Base-by-base conservation (phyloP, 306 rosid species). In the Begonia peltatifolia region DNA sequence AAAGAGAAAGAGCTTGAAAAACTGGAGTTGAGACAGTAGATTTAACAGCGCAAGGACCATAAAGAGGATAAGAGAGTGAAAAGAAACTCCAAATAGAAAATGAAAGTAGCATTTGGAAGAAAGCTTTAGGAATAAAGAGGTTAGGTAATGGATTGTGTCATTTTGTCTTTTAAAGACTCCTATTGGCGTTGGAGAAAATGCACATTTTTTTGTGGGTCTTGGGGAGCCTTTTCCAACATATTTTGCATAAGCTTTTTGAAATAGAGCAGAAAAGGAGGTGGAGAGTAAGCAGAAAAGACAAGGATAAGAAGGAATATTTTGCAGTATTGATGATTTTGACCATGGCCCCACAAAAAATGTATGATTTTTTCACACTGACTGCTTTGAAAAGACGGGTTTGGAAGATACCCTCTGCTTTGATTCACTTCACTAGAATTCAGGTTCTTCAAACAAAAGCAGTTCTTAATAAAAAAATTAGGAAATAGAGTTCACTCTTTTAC, bases 71-170 rank as follows among this genome's bases (percentile, higher is more conserved):
- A 81, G 71, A 55, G 66, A 60, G 77, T 66, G 60, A 63, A 71
- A 50, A 65, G 41, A 62, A 50, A 65, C 70, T 72, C 90, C 95
- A 90, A 76, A 76, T 20, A 47, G 63, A 14, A 58, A 65, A 56
- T 76, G 90, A 71, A 67, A 61, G 75, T 78, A 76, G 92, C 71
- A 60, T 67, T 90, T 90, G 95, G 95, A 83, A 76, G 59, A 54
- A 58, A 63, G 94, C 62, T 65, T 58, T 61, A 59, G 76, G 94
- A 85, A 80, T 78, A 78, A 68, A 72, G 38, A 57, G 82, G 72
- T 80, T 82, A 80, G 94, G 83, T 76, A 74, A 76, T 79, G 78
- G 81, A 72, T 74, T 74, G 70, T 75, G 81, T 74, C 76, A 56
- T 57, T 53, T 75, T 77, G 74, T 78, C 78, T 69, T 71, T 72